Conservation (phyloP, 345 rosid species). For the Eucalyptus pauciflora region DNA sequence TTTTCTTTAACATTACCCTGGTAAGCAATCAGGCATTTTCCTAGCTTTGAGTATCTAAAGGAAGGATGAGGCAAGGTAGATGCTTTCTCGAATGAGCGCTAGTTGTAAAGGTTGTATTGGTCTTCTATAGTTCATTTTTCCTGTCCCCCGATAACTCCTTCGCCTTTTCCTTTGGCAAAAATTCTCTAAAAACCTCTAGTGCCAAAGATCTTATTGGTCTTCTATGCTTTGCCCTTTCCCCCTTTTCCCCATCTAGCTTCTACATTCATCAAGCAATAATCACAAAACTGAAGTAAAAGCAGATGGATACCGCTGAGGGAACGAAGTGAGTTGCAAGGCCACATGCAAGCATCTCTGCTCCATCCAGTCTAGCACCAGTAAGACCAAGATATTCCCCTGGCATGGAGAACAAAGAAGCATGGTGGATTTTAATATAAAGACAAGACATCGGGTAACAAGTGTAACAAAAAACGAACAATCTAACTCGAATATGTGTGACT, state of each 20-base stretch:
- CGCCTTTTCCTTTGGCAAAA: neutral
- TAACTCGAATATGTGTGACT: neutral
- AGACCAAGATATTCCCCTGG: constrained; percentile 77
- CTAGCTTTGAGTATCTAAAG: neutral
- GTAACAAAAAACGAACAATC: neutral
- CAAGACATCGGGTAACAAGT: neutral
- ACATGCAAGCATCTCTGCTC: constrained; percentile 77
- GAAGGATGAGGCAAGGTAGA: neutral
- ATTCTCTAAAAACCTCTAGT: neutral
- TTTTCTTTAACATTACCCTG: neutral
- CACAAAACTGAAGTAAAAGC: neutral
- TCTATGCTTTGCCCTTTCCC: neutral
- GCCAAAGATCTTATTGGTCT: neutral
- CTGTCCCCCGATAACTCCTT: neutral
- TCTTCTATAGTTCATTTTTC: neutral
- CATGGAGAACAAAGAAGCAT: neutral
- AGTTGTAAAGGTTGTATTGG: neutral
- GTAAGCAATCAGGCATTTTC: neutral
- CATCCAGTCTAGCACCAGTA: constrained; percentile 69
- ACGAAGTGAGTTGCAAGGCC: constrained; percentile 90
- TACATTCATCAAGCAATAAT: neutral
- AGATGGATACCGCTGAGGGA: constrained; percentile 39
- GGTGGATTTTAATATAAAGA: neutral
- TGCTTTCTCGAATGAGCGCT: neutral
- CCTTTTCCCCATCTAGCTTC: neutral